phyloP scores from a whole-genome alignment of 495 filamentous ascomycete genomes.

The Daldinia childiae region DNA sequence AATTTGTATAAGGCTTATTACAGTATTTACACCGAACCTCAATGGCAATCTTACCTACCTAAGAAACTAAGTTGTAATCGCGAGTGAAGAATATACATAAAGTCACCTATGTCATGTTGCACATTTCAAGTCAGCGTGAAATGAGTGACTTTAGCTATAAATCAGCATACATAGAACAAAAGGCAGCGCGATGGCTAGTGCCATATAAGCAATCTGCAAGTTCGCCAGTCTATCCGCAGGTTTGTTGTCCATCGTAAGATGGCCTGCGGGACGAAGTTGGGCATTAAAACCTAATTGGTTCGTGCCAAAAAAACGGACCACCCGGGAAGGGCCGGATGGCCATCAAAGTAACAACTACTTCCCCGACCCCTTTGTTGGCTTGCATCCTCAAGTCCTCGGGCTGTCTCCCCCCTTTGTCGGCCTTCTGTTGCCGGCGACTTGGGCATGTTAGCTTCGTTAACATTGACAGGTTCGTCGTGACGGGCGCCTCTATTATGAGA shows the following conservation, averaged over 20 bases:
- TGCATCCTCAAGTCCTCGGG: slow-evolving; percentile 16
- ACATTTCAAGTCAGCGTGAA: slow-evolving; percentile 5
- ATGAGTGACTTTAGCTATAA: slow-evolving; percentile 38
- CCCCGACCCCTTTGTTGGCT: slow-evolving; percentile 19
- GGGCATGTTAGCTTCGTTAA: slow-evolving; percentile 18
- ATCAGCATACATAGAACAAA: slow-evolving; percentile 22
- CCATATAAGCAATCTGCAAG: slow-evolving; percentile 32
- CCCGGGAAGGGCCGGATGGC: slow-evolving; percentile 15
- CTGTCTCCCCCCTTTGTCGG: slow-evolving; percentile 14
- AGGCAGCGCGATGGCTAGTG: slow-evolving; percentile 11
- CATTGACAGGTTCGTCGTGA: slow-evolving; percentile 13
- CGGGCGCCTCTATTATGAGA: slow-evolving; percentile 8
- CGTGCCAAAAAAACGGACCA: slow-evolving; percentile 14
- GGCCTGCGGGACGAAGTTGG: slow-evolving; percentile 12
- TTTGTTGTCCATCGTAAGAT: slow-evolving; percentile 23
- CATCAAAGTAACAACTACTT: slow-evolving; percentile 29
- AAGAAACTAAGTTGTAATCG: background rate
- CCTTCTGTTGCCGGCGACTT: slow-evolving; percentile 18
- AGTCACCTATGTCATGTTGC: background rate
- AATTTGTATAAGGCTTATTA: background rate
- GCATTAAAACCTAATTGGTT: slow-evolving; percentile 21
- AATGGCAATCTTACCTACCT: background rate
- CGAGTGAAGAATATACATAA: background rate
- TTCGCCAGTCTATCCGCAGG: slow-evolving; percentile 29
- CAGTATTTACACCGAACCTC: background rate